phyloP scores from a whole-genome alignment of 805 yeast genomes.

The Candida maris region DNA sequence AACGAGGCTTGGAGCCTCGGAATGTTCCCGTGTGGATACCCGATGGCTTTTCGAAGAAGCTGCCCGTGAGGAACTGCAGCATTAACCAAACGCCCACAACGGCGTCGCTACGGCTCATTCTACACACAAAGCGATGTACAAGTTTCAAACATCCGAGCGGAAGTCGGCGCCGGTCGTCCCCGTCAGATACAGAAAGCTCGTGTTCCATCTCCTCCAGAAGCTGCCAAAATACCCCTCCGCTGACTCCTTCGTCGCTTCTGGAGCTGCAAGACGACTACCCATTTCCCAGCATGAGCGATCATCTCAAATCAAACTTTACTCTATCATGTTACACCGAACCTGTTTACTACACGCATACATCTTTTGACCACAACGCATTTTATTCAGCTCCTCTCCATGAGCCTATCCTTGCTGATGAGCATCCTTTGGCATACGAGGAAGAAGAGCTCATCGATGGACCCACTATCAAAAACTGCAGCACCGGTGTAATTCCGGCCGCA shows the following conservation, averaged over 20 bases:
- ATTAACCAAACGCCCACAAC: slow-evolving; percentile 1
- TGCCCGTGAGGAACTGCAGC: background rate
- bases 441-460: no score
- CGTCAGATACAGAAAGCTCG: background rate
- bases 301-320: background rate
- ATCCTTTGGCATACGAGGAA: background rate
- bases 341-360: background rate
- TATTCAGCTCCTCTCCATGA: slow-evolving; percentile 1
- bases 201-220: background rate
- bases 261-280: slow-evolving; percentile 2
- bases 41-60: no score
- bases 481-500: no score
- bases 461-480: no score
- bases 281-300: background rate
- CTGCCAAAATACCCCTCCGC: background rate
- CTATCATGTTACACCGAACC: background rate
- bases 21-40: no score
- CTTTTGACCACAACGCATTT: background rate
- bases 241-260: slow-evolving; percentile 1
- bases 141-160: slow-evolving; percentile 1
- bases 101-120: slow-evolving; percentile 10
- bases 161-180: background rate
- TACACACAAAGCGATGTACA: slow-evolving; percentile 4
- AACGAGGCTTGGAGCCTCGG: no score
- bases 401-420: slow-evolving; percentile 1